Evolutionary conservation across 78 protist genomes (phyloP).

Genomic region (Dictyostelium capitatum): DNA sequence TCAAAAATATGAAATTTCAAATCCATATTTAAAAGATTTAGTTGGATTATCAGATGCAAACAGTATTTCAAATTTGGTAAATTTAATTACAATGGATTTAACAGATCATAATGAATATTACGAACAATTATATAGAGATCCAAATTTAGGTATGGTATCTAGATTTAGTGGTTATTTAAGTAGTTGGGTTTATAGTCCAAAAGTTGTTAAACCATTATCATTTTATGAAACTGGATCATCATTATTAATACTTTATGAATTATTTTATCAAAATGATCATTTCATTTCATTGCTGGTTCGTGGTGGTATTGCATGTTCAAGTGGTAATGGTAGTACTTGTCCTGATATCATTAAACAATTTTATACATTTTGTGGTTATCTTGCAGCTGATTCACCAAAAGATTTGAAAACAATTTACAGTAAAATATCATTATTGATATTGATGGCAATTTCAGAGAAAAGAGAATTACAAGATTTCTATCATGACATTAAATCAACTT

Average conservation of each 20-base stretch:
- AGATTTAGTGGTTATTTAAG: conserved; percentile 69
- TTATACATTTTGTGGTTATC: conserved; percentile 30
- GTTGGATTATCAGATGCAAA: neutral
- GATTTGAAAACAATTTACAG: conserved; percentile 35
- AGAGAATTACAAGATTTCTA: conserved; percentile 60
- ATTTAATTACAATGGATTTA: neutral
- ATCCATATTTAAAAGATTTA: conserved; percentile 38
- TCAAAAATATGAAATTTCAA: conserved; percentile 66
- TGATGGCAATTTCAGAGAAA: conserved; percentile 27
- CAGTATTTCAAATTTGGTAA: neutral
- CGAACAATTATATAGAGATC: conserved; percentile 45
- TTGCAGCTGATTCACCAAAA: conserved; percentile 43
- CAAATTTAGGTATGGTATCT: conserved; percentile 41
- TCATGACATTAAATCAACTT: conserved; percentile 59
- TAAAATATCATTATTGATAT: conserved; percentile 18
- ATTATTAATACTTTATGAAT: conserved; percentile 53
- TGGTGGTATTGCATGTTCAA: conserved; percentile 13
- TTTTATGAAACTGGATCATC: conserved; percentile 40
- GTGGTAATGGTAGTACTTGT: conserved; percentile 24
- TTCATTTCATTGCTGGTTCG: conserved; percentile 11
- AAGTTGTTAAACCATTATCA: conserved; percentile 13
- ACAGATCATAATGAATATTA: conserved; percentile 47
- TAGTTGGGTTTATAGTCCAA: conserved; percentile 75
- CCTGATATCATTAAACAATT: conserved; percentile 58
- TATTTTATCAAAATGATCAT: conserved; percentile 61